phyloP scores from a whole-genome alignment of 1,284 basidiomycete species.

The Papiliotrema fonsecae region DNA sequence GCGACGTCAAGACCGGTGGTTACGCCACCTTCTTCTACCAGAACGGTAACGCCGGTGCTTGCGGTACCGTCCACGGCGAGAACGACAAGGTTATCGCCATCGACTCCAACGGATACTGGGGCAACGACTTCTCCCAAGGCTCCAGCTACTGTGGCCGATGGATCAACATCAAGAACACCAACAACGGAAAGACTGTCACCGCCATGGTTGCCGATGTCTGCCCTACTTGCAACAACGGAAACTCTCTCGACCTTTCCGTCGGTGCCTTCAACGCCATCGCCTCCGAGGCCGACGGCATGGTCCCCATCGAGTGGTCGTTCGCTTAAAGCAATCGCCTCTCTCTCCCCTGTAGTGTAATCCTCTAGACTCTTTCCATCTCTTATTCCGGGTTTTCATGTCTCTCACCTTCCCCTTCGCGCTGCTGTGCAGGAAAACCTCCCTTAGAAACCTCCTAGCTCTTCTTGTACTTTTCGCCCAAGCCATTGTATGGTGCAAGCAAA shows the following conservation, averaged over 20 bases:
- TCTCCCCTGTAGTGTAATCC: background rate
- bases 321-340: conserved; percentile 11
- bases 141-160: conserved; percentile 27
- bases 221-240: conserved; percentile 62
- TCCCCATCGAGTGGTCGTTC: conserved; percentile 56
- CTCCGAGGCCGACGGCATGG: conserved; percentile 54
- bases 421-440: background rate
- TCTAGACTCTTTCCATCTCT: background rate
- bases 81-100: conserved; percentile 62
- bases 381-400: background rate
- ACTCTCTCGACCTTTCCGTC: conserved; percentile 74
- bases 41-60: conserved; percentile 62
- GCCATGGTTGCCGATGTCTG: conserved; percentile 74
- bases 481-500: no score
- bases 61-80: conserved; percentile 65
- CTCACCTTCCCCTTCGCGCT: background rate
- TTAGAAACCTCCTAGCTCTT: background rate
- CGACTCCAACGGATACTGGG: conserved; percentile 29
- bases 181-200: conserved; percentile 57
- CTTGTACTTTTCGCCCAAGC: conserved; percentile 5
- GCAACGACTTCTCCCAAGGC: conserved; percentile 6
- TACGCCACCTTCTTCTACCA: conserved; percentile 68
- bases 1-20: conserved; percentile 29
- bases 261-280: conserved; percentile 66
- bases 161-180: conserved; percentile 31